These are phyloP conservation scores for Nitzschia sp. DNA, from an alignment of 108 stramenopile species.

Conservation along the genomic window DNA sequence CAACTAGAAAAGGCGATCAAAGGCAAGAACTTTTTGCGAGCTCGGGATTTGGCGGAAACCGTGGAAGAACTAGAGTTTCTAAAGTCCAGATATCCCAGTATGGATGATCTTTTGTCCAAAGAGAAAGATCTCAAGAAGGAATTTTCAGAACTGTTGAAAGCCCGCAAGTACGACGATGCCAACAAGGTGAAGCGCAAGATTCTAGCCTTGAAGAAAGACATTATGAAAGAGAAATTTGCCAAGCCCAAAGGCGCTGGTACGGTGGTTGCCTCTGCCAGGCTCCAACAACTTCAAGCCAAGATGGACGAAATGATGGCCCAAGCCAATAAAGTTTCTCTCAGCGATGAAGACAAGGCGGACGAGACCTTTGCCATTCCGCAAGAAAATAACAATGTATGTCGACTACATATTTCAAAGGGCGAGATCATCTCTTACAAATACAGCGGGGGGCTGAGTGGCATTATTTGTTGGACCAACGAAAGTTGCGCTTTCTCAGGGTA, in stretches of 20 bases:
- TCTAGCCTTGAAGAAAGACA: slow-evolving; percentile 23
- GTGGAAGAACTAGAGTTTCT: slow-evolving; percentile 29
- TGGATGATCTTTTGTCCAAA: slow-evolving; percentile 17
- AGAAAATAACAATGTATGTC: background rate
- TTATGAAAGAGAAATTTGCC: slow-evolving; percentile 29
- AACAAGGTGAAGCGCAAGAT: slow-evolving; percentile 33
- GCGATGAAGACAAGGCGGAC: slow-evolving; percentile 2
- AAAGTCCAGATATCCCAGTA: slow-evolving; percentile 7
- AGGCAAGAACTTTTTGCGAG: slow-evolving; percentile 26
- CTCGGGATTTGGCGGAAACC: slow-evolving; percentile 19
- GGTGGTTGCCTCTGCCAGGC: background rate
- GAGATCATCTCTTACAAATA: background rate
- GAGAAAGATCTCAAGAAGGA: slow-evolving; percentile 26
- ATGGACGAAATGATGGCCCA: slow-evolving; percentile 19
- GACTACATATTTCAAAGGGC: slow-evolving; percentile 13
- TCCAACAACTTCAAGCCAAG: slow-evolving; percentile 23
- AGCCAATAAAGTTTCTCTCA: background rate
- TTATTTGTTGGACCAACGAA: slow-evolving; percentile 35
- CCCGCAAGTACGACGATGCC: slow-evolving; percentile 30
- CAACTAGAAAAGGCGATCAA: slow-evolving; percentile 21
- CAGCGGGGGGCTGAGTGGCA: slow-evolving; percentile 5
- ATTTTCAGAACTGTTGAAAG: slow-evolving; percentile 22
- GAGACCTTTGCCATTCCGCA: slow-evolving; percentile 9
- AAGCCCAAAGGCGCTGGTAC: background rate
- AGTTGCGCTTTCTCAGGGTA: slow-evolving; percentile 19